phyloP scores from a whole-genome alignment of 768 basidiomycete species.

The Lactarius psammicola region DNA sequence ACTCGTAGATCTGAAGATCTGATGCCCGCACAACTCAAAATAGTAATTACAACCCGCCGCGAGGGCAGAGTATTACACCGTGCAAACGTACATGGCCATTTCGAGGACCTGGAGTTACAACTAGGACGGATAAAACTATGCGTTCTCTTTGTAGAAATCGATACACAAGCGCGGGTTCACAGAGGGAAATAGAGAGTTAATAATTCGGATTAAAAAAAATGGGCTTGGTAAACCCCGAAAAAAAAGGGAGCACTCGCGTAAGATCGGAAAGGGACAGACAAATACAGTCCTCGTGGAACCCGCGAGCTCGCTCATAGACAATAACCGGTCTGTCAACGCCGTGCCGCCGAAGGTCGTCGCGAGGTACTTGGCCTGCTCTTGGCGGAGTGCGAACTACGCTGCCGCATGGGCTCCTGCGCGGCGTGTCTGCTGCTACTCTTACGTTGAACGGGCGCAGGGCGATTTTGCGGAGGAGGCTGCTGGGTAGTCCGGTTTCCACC shows the following conservation, averaged over 20 bases:
- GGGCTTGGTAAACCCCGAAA: neutral
- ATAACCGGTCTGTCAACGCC: constrained; percentile 12
- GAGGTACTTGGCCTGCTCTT: constrained; percentile 15
- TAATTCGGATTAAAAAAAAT: constrained; percentile 12
- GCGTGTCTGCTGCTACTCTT: constrained; percentile 7
- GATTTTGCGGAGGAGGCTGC: neutral
- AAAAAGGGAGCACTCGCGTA: constrained; percentile 4
- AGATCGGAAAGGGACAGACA: constrained; percentile 7
- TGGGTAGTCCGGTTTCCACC: constrained; percentile 4
- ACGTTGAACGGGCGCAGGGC: constrained; percentile 8
- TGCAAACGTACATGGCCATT: neutral
- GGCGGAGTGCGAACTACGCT: constrained; percentile 16
- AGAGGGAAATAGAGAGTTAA: constrained; percentile 9
- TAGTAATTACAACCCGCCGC: neutral
- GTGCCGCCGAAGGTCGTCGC: constrained; percentile 18
- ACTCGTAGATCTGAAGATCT: neutral
- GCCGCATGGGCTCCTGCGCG: constrained; percentile 8
- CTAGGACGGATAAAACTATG: neutral
- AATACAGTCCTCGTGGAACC: constrained; percentile 14
- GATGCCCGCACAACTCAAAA: neutral
- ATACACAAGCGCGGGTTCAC: neutral
- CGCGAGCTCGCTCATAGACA: neutral
- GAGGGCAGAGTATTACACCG: neutral
- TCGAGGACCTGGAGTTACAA: neutral
- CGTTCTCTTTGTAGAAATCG: neutral